These are phyloP conservation scores for Tylopilus rubrobrunneus DNA, from an alignment of 768 basidiomycete genomes.

Conservation along the genomic window DNA sequence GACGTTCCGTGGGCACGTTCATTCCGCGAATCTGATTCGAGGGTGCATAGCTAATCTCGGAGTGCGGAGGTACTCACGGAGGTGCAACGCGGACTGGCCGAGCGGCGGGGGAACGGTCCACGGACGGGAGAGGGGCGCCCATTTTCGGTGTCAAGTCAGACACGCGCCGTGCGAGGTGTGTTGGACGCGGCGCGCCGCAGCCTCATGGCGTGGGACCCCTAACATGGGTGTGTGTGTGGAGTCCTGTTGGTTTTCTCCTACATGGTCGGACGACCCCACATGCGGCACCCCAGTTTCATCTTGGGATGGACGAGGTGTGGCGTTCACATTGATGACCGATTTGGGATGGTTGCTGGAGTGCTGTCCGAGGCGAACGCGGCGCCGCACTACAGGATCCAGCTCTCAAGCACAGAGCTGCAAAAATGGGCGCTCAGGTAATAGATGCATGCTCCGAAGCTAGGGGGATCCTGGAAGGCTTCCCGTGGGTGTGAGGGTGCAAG, in stretches of 20 bases:
- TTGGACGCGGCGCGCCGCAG: conserved; percentile 10
- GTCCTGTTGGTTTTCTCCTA: neutral
- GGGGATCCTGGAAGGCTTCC: neutral
- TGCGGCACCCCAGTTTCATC: conserved; percentile 1
- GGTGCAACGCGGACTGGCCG: neutral
- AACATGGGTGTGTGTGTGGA: neutral
- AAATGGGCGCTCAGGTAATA: neutral
- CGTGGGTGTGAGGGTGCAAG: neutral
- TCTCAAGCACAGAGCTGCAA: neutral
- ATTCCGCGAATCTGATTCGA: conserved; percentile 24
- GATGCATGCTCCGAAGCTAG: neutral
- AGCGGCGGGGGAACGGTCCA: neutral
- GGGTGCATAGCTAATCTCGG: conserved; percentile 22
- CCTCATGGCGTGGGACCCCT: conserved; percentile 18
- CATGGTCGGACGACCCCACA: conserved; percentile 3
- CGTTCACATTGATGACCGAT: conserved; percentile 8
- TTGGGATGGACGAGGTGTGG: conserved; percentile 3
- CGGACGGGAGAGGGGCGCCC: neutral
- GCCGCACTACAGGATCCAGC: conserved; percentile 3
- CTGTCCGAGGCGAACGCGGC: conserved; percentile 20
- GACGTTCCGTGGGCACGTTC: conserved; percentile 12
- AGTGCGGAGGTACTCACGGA: neutral
- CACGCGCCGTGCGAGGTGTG: neutral
- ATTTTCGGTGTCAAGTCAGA: neutral
- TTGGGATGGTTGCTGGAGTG: neutral